A percentile compares a stretch with the other conserved stretches of the same genome.
These are phyloP conservation scores for Ceratocystis smalleyi DNA, from an alignment of 2,329 filamentous ascomycete species.

Conservation along the genomic window DNA sequence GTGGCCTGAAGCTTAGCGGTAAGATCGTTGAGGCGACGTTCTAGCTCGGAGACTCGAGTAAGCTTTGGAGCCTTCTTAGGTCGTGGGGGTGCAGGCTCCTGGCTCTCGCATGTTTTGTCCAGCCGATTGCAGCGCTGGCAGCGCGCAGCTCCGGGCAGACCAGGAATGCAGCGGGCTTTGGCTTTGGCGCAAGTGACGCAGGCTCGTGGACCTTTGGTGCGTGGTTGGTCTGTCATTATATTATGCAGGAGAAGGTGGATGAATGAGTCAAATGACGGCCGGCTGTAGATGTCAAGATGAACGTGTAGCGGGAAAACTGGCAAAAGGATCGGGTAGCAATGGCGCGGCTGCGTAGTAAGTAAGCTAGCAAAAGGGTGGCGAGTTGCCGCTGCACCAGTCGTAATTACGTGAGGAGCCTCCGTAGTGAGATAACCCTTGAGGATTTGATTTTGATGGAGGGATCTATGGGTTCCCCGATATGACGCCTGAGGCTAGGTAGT, in stretches of 20 bases:
- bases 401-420: too few species aligned
- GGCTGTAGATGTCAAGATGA: neutral
- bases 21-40: conserved; percentile 35
- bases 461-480: neutral
- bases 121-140: conserved; percentile 37
- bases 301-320: neutral
- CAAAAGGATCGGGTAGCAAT: neutral
- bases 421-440: neutral
- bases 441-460: neutral
- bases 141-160: conserved; percentile 27
- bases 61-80: conserved; percentile 33
- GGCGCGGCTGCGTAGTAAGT: neutral
- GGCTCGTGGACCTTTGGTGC: conserved; percentile 31
- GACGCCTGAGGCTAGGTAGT: neutral
- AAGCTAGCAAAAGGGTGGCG: neutral
- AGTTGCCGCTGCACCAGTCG: neutral
- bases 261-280: neutral
- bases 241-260: neutral
- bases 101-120: conserved; percentile 32
- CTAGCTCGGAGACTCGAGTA: conserved; percentile 35
- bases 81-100: conserved; percentile 33
- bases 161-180: conserved; percentile 35
- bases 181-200: conserved; percentile 37
- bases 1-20: conserved; percentile 27
- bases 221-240: conserved; percentile 1